Percentiles rank a stretch among this genome's conserved stretches.
Conservation (phyloP, 257 asterid genomes). For the Eustoma russellianum region DNA sequence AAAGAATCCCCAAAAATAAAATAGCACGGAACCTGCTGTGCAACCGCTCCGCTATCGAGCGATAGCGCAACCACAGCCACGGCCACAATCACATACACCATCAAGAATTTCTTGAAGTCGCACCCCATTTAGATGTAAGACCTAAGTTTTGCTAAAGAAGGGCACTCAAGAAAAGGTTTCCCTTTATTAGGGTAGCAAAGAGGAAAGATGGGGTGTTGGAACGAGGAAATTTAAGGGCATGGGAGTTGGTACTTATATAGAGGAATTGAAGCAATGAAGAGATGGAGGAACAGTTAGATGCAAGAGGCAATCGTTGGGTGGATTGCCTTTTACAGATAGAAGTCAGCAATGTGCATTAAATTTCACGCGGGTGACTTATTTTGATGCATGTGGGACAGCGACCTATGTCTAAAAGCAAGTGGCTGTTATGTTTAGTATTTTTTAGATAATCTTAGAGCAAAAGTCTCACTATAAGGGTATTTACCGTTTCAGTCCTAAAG, state of each 20-base stretch:
- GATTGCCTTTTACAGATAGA: not conserved
- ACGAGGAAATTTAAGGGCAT: not conserved
- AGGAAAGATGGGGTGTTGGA: not conserved
- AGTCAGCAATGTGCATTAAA: slow-evolving; percentile 15
- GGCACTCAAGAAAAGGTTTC: not conserved
- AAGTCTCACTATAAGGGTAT: too few relatives aligned
- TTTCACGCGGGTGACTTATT: slow-evolving; percentile 12
- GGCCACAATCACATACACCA: not conserved
- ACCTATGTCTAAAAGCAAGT: too few relatives aligned
- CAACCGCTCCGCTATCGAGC: slow-evolving; percentile 7
- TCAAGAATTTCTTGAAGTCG: not conserved
- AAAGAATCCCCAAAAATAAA: slow-evolving; percentile 37
- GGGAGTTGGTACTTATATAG: too few relatives aligned
- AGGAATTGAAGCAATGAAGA: not conserved
- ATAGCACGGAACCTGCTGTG: slow-evolving; percentile 32
- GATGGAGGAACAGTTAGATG: not conserved
- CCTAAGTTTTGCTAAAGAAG: not conserved
- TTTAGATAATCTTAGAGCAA: too few relatives aligned
- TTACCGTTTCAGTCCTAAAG: too few relatives aligned
- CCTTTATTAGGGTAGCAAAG: too few relatives aligned
- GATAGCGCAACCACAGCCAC: not conserved
- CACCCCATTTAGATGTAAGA: slow-evolving; percentile 1
- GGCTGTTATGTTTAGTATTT: too few relatives aligned
- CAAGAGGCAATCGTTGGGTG: not conserved
- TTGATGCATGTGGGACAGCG: too few relatives aligned